phyloP scores from a whole-genome alignment of 1,284 basidiomycete species.

The Tylopilus sp. region DNA sequence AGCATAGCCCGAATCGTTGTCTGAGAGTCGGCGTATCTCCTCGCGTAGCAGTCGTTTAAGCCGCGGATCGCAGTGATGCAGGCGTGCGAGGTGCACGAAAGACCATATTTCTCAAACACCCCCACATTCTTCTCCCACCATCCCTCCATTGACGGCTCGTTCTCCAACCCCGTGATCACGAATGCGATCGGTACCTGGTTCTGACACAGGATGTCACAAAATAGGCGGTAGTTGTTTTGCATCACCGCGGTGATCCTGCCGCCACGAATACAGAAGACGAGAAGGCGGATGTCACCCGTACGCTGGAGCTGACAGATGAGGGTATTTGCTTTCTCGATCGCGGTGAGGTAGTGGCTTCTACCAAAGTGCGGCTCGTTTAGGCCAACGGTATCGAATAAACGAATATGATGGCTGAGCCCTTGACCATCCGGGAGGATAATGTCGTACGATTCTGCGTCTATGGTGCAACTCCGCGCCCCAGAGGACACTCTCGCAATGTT shows the following conservation, averaged over 20 bases:
- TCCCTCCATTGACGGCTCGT: slow-evolving; percentile 36
- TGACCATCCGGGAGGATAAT: slow-evolving; percentile 20
- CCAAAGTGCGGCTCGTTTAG: slow-evolving; percentile 35
- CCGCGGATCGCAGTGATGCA: slow-evolving; percentile 36
- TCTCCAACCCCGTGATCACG: slow-evolving; percentile 40
- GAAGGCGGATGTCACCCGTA: slow-evolving; percentile 35
- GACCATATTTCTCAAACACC: slow-evolving; percentile 14
- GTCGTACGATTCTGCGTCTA: slow-evolving; percentile 30
- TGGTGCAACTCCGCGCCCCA: slow-evolving; percentile 22
- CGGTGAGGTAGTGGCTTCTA: slow-evolving; percentile 26
- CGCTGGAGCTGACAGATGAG: slow-evolving; percentile 36
- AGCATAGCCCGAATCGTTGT: slow-evolving; percentile 31
- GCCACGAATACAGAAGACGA: slow-evolving; percentile 42
- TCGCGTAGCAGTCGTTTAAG: slow-evolving; percentile 13
- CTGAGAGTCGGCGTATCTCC: slow-evolving; percentile 34
- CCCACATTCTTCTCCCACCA: slow-evolving; percentile 33
- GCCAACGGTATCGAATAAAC: slow-evolving; percentile 37
- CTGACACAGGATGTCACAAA: slow-evolving; percentile 38
- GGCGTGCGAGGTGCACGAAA: slow-evolving; percentile 33
- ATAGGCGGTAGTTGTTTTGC: slow-evolving; percentile 38
- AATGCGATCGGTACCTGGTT: slow-evolving; percentile 36
- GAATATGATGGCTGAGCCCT: slow-evolving; percentile 19
- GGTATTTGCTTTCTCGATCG: slow-evolving; percentile 31
- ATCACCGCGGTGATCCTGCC: slow-evolving; percentile 34
- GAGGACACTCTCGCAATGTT: slow-evolving; percentile 29